Evolutionary conservation across 140 eudicot genomes (phyloP).

Genomic region (Cichorium intybus): DNA sequence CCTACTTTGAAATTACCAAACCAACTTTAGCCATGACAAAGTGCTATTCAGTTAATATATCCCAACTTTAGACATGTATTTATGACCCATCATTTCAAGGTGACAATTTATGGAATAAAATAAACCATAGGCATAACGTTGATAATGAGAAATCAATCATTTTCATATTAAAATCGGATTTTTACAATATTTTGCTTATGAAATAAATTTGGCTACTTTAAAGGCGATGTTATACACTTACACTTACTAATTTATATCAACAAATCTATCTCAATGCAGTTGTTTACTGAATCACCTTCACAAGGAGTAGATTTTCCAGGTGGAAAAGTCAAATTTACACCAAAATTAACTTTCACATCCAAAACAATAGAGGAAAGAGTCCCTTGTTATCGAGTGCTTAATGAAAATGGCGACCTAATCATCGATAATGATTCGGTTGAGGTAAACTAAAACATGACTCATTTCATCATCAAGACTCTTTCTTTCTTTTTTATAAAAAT

Average conservation of each 20-base stretch:
- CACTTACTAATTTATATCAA: no score
- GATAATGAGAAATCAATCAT: not conserved
- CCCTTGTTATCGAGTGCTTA: slow-evolving; percentile 77
- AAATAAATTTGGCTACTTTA: not conserved
- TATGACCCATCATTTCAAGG: not conserved
- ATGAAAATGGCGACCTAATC: slow-evolving; percentile 51
- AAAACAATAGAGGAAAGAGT: slow-evolving; percentile 48
- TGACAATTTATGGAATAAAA: not conserved
- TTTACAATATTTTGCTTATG: no score
- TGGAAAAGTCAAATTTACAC: slow-evolving; percentile 61
- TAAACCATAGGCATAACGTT: no score
- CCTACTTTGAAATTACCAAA: not conserved
- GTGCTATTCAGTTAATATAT: not conserved
- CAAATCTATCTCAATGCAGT: slow-evolving; percentile 6
- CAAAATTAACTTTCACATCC: slow-evolving; percentile 50
- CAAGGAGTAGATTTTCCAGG: slow-evolving; percentile 82
- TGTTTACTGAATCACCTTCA: slow-evolving; percentile 8
- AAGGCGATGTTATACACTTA: not conserved
- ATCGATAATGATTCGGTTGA: slow-evolving; percentile 31
- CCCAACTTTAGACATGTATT: not conserved
- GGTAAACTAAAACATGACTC: slow-evolving; percentile 29
- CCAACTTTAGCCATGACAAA: not conserved
- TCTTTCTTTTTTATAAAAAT: not conserved
- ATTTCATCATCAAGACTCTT: not conserved
- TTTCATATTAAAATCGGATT: not conserved